phyloP scores from a whole-genome alignment of 768 basidiomycete genomes.

The Nidula microcarpa region DNA sequence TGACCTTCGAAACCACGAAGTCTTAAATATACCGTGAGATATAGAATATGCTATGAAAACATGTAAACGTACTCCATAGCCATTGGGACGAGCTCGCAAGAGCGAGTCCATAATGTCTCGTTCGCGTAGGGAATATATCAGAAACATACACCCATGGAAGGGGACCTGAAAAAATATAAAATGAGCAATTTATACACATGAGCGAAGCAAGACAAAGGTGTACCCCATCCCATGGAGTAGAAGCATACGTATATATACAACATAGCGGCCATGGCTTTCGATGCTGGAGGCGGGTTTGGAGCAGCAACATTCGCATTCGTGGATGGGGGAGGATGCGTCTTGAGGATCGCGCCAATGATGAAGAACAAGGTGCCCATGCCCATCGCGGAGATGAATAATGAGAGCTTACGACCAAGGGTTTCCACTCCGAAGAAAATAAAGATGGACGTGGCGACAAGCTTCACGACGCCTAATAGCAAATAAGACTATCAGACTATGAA shows the following conservation, averaged over 20 bases:
- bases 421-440: slow-evolving; percentile 72
- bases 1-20: slow-evolving; percentile 71
- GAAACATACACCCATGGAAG: slow-evolving; percentile 62
- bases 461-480: slow-evolving; percentile 42
- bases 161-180: slow-evolving; percentile 25
- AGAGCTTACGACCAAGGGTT: slow-evolving; percentile 62
- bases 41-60: not conserved
- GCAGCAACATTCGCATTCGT: slow-evolving; percentile 15
- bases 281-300: slow-evolving; percentile 46
- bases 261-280: slow-evolving; percentile 83
- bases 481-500: not conserved
- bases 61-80: slow-evolving; percentile 62
- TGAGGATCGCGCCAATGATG: slow-evolving; percentile 82
- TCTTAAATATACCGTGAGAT: slow-evolving; percentile 29
- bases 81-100: slow-evolving; percentile 77
- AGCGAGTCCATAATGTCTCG: slow-evolving; percentile 77
- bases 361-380: slow-evolving; percentile 82
- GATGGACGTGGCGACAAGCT: slow-evolving; percentile 60
- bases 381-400: slow-evolving; percentile 68
- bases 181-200: slow-evolving; percentile 21
- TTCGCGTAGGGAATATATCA: slow-evolving; percentile 86
- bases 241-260: slow-evolving; percentile 86
- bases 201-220: slow-evolving; percentile 3
- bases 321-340: slow-evolving; percentile 62
- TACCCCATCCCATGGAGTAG: slow-evolving; percentile 85